phyloP scores from a whole-genome alignment of 208 protist species.

The Wallacemonas sp. region DNA sequence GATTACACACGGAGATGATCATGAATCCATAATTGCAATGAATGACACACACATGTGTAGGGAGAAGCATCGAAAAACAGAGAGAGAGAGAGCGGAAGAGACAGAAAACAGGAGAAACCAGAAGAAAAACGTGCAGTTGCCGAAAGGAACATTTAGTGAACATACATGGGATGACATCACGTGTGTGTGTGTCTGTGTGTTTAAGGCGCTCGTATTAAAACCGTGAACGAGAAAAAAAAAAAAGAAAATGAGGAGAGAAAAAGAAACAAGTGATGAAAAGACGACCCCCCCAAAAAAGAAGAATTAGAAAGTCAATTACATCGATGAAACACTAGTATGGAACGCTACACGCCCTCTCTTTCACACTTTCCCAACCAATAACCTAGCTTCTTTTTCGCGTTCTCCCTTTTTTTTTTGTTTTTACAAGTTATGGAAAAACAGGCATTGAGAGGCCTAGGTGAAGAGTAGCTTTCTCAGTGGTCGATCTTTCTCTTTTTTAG shows the following conservation, averaged over 20 bases:
- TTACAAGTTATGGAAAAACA: neutral
- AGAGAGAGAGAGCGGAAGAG: too few relatives aligned
- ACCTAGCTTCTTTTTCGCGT: neutral
- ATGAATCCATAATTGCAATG: too few relatives aligned
- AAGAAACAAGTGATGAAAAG: neutral
- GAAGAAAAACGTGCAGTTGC: neutral
- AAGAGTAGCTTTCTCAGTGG: too few relatives aligned
- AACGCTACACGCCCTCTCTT: neutral
- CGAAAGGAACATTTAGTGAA: too few relatives aligned
- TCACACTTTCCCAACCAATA: too few relatives aligned
- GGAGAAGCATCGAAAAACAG: conserved; percentile 3
- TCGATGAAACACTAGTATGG: neutral
- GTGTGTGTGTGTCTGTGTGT: neutral
- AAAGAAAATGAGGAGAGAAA: conserved; percentile 4
- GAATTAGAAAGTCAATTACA: neutral
- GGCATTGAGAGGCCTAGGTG: neutral
- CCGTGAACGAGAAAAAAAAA: neutral
- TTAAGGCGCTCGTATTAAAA: neutral
- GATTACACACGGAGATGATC: too few relatives aligned
- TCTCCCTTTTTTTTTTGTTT: neutral
- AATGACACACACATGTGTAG: too few relatives aligned
- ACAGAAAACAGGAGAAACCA: neutral
- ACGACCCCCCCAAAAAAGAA: neutral
- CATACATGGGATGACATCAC: neutral
- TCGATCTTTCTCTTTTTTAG: too few relatives aligned